Evolutionary conservation across 257 asterid genomes (phyloP), one percentile per base, ranked within the genome.

Genomic region (Przewalskia tangutica): DNA sequence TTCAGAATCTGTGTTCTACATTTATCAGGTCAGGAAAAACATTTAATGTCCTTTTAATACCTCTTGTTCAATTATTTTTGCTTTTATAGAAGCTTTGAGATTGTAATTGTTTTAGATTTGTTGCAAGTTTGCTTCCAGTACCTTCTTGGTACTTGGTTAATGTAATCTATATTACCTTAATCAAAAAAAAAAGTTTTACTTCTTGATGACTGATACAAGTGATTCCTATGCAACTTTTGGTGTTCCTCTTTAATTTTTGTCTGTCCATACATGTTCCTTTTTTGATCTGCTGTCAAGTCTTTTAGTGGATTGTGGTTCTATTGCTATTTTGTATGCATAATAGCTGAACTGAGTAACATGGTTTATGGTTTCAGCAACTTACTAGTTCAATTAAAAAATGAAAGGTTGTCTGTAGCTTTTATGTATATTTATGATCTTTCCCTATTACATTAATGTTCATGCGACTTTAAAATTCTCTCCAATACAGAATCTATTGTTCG

Each of bases 1-100:
- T 76, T 95, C 97, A 14, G 97, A 95, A 51, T 86, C 95, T 55
- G 84, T 93, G 87, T 95, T 87, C 92, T 91, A 93, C 65, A 66
- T 91, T 68, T 92, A 91, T 86, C 93, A 90, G 98, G 98, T 93
- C 81, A 84, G 62, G 82, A 81, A 63, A 5, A 53, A 7, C 55
- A 73, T 55, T 17, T 20, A 13, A 13, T 23, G 55, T 27, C n/a
- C 68, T 66, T 18, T 12, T 42, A n/a, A 11, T 53, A 56, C 14
- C 60, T 0, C 23, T 73, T 60, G 4, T 62, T 50, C 75, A 17
- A 16, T 8, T 67, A 46, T 77, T 62, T 46, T 67, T 77, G 58
- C 42, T 38, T 38, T 38, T 38, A 38, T 38, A 38, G 42, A 38
- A 38, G 42, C 42, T 38, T 38, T 38, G 42, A 38, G 42, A 38